phyloP scores from a whole-genome alignment of 2,329 filamentous ascomycete species.

The Dryadomyces quercivorus region DNA sequence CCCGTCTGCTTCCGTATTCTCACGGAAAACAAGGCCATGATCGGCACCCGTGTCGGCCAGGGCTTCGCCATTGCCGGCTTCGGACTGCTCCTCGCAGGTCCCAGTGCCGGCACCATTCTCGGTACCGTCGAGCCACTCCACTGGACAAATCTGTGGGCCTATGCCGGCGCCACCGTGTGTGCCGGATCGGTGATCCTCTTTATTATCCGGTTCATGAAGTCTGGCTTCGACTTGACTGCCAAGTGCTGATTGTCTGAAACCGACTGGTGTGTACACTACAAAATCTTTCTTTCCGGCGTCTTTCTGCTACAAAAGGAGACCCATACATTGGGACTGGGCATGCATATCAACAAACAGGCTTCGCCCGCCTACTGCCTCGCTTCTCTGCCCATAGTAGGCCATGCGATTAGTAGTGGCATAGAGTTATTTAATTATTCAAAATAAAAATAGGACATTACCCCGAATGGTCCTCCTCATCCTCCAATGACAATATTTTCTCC shows the following conservation, averaged over 20 bases:
- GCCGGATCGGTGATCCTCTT: background rate
- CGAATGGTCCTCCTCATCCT: too few species aligned
- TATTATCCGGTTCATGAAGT: background rate
- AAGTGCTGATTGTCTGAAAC: background rate
- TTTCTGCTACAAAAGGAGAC: too few species aligned
- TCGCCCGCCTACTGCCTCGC: too few species aligned
- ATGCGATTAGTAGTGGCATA: too few species aligned
- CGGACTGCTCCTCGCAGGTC: background rate
- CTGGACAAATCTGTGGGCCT: slow-evolving; percentile 1
- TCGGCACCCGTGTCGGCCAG: slow-evolving; percentile 1
- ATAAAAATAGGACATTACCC: too few species aligned
- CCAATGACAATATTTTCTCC: background rate
- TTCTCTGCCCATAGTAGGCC: too few species aligned
- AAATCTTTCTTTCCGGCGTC: too few species aligned
- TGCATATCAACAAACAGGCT: too few species aligned
- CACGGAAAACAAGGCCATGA: background rate
- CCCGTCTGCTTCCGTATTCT: slow-evolving; percentile 1
- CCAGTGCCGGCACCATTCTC: background rate
- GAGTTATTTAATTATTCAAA: too few species aligned
- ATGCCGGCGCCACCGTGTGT: background rate
- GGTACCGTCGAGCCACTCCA: background rate
- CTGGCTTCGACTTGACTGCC: background rate
- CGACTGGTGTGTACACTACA: too few species aligned
- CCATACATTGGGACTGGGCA: too few species aligned
- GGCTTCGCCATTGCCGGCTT: slow-evolving; percentile 2